Evolutionary conservation across 1,284 basidiomycete species (phyloP), one percentile per base, ranked within the genome.

Genomic region (Ceratobasidium sp.): DNA sequence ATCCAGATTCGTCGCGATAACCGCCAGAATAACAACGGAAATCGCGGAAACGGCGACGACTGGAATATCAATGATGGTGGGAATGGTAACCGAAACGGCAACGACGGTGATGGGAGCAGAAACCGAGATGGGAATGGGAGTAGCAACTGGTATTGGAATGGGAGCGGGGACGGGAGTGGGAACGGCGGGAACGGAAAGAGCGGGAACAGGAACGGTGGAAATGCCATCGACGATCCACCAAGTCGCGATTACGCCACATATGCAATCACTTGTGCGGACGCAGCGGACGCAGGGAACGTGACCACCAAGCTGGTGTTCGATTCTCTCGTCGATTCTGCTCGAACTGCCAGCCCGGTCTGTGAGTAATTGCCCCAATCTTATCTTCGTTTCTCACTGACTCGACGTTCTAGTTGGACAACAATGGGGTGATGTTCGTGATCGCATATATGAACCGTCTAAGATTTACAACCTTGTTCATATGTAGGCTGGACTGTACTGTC

Each of bases 241-340:
- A 9, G 23, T 26, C 2, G 2, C 2, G 59, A 44, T 42, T 64
- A 42, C n/a, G 7, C 62, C 44, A 2, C 9, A 38, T 38, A 65
- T 2, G 77, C 57, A 2, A 40, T 78, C 33, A 44, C 77, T 40
- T 78, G 77, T 62, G 77, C 57, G 7, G 77, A 78, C 28, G 33
- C 33, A 33, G 33, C 33, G 33, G 33, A 33, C 33, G 33, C 33
- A 33, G 33, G 33, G 2, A 33, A 33, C 33, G 33, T 66, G 3
- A 78, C 77, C 12, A 78, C 77, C 20, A 65, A 54, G 46, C 54
- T 65, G 44, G 70, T 77, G 5, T 78, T 77, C 38, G 57, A 78
- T 33, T 26, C 26, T 2, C 26, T 78, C 6, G 42, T 75, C 7
- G 12, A 50, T 42, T 13, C 42, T 17, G 42, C 69, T 23, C 13